Evolutionary conservation across 2,329 filamentous ascomycete species (phyloP), one percentile per base, ranked within the genome.

Genomic region (Sporothrix euskadiensis): DNA sequence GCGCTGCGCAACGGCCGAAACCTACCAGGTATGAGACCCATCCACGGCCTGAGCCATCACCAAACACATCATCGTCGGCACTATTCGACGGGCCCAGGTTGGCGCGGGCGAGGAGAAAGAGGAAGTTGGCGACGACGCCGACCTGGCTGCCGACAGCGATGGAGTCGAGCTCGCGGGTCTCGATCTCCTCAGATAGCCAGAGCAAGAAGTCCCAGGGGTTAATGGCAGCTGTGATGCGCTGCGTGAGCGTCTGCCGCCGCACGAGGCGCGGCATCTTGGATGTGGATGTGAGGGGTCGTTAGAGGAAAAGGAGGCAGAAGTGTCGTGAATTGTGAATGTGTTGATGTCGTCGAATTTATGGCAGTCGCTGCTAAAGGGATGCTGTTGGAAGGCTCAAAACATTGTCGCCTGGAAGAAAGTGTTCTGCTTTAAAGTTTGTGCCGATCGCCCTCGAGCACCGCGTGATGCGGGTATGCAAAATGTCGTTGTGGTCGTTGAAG

Each of bases 171-270:
- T 97, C 93, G 79, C 92, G 91, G 39, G 94, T 94, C 80, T 98
- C 94, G 74, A 99, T 88, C 83, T 97, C 93, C 81, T 98, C 95
- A 0, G 93, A 97, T 1, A 97, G 82, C 92, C 94, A 97, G 22
- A 99, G 89, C 71, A 96, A 84, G 79, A 95, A 92, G 83, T 99
- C 96, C 84, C 92, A 91, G 3, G 93, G 94, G 79, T 98, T 95
- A 74, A 98, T 84, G 81, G 90, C 90, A 73, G 92, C 87, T 80
- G 90, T 89, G 81, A 98, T 87, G 81, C 95, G 93, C 86, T 98
- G 92, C 41, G 84, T 80, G 77, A 97, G 87, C 80, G 96, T 91
- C 80, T 89, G 89, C 78, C 90, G 90, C 80, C 96, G 94, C 78
- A 99, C 90, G 75, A 97, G 90, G 78, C 94, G 94, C 87, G 94